Evolutionary conservation across 2,329 filamentous ascomycete species (phyloP), one percentile per base, ranked within the genome.

Genomic region (Elsinoe arachidis): DNA sequence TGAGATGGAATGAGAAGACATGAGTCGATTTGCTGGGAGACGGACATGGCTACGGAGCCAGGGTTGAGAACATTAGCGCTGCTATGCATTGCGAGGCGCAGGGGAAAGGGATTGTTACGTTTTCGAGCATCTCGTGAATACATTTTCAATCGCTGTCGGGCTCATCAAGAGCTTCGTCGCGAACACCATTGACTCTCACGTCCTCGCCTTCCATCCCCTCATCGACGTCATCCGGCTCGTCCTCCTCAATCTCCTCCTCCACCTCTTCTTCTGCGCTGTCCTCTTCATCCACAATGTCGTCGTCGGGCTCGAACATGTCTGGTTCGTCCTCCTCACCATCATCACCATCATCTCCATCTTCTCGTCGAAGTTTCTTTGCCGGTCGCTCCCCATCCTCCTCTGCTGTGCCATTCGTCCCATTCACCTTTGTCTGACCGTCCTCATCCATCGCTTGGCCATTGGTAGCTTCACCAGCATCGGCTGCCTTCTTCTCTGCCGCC

Each of bases 131-230:
- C 39, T 39, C 14, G 43, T 43, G 11, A 55, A 41, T 33, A 6
- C 35, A 15, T n/a, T 10, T 5, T 49, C 54, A 69, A 55, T 70
- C 68, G 58, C 66, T 69, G 47, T 59, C 61, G 35, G 63, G 63
- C 44, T 69, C 67, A 54, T 70, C 68, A 26, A 70, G 62, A 38
- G 68, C 68, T 55, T 69, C 68, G 44, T 70, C 69, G 35, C 61
- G 60, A 34, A 66, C 39, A 33, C 79, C 4, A 63, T 87, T 87
- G 62, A 88, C 10, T 81, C 83, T 59, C 78, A 78, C 23, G 78
- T 85, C 66, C 84, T 74, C 76, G 86, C 86, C 66, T 87, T 85
- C 34, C 80, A 81, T 0, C 84, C 83, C 1, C 83, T 86, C 70
- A 76, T 81, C 66, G 79, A 77, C 65, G 76, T 73, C 1, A 81